Evolutionary conservation across 148 eudicot species (phyloP), one percentile per base, ranked within the genome.

Genomic region (Rheum nobile): DNA sequence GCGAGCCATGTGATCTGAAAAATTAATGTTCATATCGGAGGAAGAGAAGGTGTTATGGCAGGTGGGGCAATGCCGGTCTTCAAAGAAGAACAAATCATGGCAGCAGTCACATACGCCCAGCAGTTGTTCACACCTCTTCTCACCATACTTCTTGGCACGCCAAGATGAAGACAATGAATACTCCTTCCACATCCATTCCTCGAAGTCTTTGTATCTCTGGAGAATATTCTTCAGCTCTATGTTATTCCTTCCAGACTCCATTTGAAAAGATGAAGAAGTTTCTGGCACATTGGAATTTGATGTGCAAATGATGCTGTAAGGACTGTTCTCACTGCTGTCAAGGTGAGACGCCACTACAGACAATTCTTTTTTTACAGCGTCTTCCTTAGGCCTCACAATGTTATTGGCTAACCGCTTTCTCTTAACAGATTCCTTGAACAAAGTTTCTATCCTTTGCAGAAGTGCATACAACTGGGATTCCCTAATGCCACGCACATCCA

Each of bases 401-500:
- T 10, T 42, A 13, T n/a, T 42, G 47, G 24, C 77, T 21, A 52
- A 69, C 67, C 39, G 74, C 74, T 84, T 83, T 76, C 63, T 86
- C 77, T 81, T 84, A 21, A 84, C 79, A 26, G 85, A 75, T 76
- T 86, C 88, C 80, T 84, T 91, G 72, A 89, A 91, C 65, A 89
- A 71, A 38, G 82, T 70, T 76, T 88, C 96, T 78, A 89, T 79
- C 73, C 71, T 91, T 73, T 71, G 88, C 80, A 94, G 77, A 81
- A 94, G 83, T 1, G 87, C 85, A 59, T 85, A 88, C 79, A 94
- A 77, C 82, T 90, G 86, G 42, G 87, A 89, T 75, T 94, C 97
- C 77, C 98, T 77, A 21, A 80, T 69, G 34, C 98, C 98, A 79
- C 93, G 97, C 17, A 88, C 81, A 77, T 91, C 98, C 85, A 94